Conservation (phyloP, 768 basidiomycete species). For the Lactifluus echinatus region DNA sequence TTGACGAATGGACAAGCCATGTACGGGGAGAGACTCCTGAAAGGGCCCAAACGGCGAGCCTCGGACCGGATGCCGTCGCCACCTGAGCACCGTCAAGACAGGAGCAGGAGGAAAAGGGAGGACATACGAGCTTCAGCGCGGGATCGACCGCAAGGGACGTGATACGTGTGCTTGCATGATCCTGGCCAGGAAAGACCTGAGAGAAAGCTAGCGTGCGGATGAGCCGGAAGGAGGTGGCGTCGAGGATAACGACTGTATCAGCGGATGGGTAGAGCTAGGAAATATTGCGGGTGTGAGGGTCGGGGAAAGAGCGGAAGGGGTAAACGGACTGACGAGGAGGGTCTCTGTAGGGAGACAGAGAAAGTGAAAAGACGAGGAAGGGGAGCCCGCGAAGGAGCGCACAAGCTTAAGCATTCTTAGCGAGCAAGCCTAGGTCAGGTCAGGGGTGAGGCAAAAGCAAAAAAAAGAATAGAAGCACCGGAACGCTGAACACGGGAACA, state of each 20-base stretch:
- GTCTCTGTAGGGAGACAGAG: slow-evolving; percentile 47
- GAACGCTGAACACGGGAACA: too few species aligned
- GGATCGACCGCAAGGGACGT: slow-evolving; percentile 63
- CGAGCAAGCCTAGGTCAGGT: background rate
- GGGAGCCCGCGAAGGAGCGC: slow-evolving; percentile 41
- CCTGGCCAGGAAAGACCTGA: slow-evolving; percentile 67
- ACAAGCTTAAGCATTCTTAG: slow-evolving; percentile 39
- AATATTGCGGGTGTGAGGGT: slow-evolving; percentile 14
- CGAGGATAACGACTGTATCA: slow-evolving; percentile 58
- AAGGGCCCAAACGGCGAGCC: slow-evolving; percentile 72
- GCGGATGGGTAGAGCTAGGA: slow-evolving; percentile 66
- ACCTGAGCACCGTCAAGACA: slow-evolving; percentile 37
- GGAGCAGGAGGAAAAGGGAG: background rate
- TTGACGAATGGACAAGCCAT: slow-evolving; percentile 79
- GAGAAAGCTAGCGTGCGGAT: slow-evolving; percentile 67
- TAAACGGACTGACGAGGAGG: slow-evolving; percentile 45
- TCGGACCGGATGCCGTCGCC: slow-evolving; percentile 57
- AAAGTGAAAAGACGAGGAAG: slow-evolving; percentile 46
- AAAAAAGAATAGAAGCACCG: background rate
- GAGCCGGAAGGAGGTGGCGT: slow-evolving; percentile 58
- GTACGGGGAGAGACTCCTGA: slow-evolving; percentile 52
- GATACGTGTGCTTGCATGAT: slow-evolving; percentile 37
- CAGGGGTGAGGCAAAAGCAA: background rate
- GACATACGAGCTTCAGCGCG: slow-evolving; percentile 74
- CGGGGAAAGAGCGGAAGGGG: background rate